Evolutionary conservation across 2,329 filamentous ascomycete species (phyloP), one percentile per base, ranked within the genome.

Genomic region (Chalaropsis ovoidea): DNA sequence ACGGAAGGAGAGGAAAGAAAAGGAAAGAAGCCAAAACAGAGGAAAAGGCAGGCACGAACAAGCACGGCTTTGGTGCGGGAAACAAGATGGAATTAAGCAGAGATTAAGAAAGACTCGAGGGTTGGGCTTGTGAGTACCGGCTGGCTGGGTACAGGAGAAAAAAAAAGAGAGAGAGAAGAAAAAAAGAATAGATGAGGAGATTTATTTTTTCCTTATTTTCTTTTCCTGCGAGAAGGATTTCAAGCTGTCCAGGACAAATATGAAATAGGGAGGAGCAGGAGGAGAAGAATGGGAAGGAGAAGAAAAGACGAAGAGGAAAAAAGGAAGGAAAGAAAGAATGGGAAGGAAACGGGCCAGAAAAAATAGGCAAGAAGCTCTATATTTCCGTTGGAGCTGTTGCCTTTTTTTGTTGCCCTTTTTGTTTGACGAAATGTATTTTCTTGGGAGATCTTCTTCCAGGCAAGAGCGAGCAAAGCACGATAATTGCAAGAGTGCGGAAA

Each of bases 231-330:
- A 1, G 54, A 27, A 39, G 54, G 27, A 58, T 58, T 58, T 35
- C 54, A n/a, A 58, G 54, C 54, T 58, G 13, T 15, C 60, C 52
- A 65, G 24, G 19, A 61, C 31, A 66, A 62, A 54, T 43, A 42
- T 42, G 19, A 58, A 62, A 43, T 31, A 54, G 47, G 24, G 24
- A 52, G 24, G 49, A 56, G 27, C 43, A 31, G 43, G 19, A 64
- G 17, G n/a, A 64, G 11, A 6, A 6, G 31, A 39, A 56, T 6
- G 22, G 22, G 11, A 49, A 49, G 17, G 13, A 31, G 43, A 56
- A 56, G 22, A 41, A 52, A 62, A 24, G 24, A 47, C 2, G 27
- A 19, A 41, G 15, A 54, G 58, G 43, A 41, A n/a, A n/a, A n/a
- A n/a, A 61, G 22, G 41, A 66, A 42, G n/a, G 19, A 24, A 61